Evolutionary conservation across 345 rosid genomes (phyloP), one percentile per base, ranked within the genome.

Genomic region (Eutrema japonicum): DNA sequence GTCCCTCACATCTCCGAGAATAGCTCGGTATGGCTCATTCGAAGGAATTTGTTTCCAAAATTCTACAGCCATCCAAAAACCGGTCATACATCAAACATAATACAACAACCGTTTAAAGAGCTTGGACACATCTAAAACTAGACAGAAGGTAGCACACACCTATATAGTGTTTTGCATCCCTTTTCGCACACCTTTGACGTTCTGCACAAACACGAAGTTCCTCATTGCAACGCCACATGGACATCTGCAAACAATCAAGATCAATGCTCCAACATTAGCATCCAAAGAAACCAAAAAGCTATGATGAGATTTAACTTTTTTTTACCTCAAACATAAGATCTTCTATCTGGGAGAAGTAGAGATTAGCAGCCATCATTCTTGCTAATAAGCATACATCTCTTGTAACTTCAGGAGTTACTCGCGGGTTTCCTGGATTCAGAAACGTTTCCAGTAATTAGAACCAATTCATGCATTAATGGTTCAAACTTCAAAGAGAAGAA

Each of bases 281-380:
- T 3, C 60, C 10, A 45, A 32, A 30, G 37, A 63, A 36, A 47
- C 38, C 12, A 9, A 37, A n/a, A 52, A 9, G 11, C 48, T 60
- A 43, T 4, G 9, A 8, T 14, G 30, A 53, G 51, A 33, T 46
- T 3, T 30, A 13, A 22, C 2, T 2, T 13, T 18, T 38, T 0
- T 0, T 66, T 85, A 95, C 99, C 97, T 95, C 97, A 40, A 95
- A 92, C 99, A 95, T 92, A 54, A 95, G 95, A 77, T 92, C 99
- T 84, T 95, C 99, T 13, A 95, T 95, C 77, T 92, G 99, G 46
- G 97, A 92, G 71, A 84, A 95, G 85, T 95, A 95, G 72, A 95
- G 68, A 83, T 95, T 95, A 69, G 96, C 99, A 29, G 99, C 99
- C 99, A 92, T 95, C 99, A 95, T 88, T 84, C 99, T 87, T 16